Percentiles rank a stretch among this genome's conserved stretches.
Evolutionary conservation across 257 asterid genomes (phyloP).

Genomic region (Eustoma russellianum): DNA sequence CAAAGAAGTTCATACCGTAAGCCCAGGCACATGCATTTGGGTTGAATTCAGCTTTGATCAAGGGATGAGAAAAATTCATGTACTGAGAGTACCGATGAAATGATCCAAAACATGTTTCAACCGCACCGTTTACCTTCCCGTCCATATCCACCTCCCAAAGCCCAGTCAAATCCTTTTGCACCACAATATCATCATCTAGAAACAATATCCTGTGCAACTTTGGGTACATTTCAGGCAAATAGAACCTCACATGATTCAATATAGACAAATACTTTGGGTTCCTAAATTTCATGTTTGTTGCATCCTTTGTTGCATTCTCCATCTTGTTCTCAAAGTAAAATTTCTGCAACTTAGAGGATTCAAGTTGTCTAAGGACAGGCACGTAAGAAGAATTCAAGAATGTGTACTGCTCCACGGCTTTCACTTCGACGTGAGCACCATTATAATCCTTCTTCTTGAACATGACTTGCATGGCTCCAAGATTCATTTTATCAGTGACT

Average conservation of each 20-base stretch:
- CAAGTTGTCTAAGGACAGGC: constrained; percentile 37
- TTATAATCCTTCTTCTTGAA: constrained; percentile 33
- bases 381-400: constrained; percentile 39
- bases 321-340: constrained; percentile 37
- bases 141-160: constrained; percentile 38
- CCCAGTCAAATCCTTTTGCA: constrained; percentile 34
- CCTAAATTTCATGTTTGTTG: constrained; percentile 37
- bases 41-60: constrained; percentile 25
- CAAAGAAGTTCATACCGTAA: constrained; percentile 39
- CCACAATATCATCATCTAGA: constrained; percentile 38
- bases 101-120: constrained; percentile 35
- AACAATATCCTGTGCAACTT: constrained; percentile 33
- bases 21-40: constrained; percentile 41
- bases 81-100: constrained; percentile 33
- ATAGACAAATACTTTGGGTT: constrained; percentile 32
- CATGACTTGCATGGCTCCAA: constrained; percentile 58
- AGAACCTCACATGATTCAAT: constrained; percentile 32
- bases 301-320: constrained; percentile 39
- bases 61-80: constrained; percentile 37
- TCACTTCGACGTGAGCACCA: constrained; percentile 38
- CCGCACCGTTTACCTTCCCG: constrained; percentile 42
- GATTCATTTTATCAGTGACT: constrained; percentile 46
- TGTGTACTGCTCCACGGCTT: constrained; percentile 37
- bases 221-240: too few relatives aligned
- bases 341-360: constrained; percentile 28